Evolutionary conservation across 768 basidiomycete genomes (phyloP).

Genomic region (Russula brevipes): DNA sequence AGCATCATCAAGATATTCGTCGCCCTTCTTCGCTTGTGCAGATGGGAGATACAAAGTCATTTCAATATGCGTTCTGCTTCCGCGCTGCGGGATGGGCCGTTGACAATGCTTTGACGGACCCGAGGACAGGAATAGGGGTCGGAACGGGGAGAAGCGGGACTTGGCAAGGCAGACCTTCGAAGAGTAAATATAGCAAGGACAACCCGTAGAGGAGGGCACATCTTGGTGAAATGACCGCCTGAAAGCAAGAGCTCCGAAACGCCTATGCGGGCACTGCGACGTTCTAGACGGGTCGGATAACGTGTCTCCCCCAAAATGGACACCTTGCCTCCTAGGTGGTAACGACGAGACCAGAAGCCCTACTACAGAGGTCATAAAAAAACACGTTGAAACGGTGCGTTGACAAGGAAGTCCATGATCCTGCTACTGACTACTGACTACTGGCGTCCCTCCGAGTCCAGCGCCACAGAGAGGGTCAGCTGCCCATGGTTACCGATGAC

Average conservation of each 20-base stretch:
- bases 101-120: background rate
- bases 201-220: background rate
- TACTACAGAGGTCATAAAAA: background rate
- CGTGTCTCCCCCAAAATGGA: background rate
- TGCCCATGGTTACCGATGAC: too few relatives aligned
- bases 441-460: background rate
- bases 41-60: constrained; percentile 13
- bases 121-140: background rate
- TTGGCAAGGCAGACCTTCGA: background rate
- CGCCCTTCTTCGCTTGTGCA: constrained; percentile 8
- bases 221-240: background rate
- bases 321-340: background rate
- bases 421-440: background rate
- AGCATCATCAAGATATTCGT: constrained; percentile 13
- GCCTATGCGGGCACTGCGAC: background rate
- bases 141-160: background rate
- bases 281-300: background rate
- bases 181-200: background rate
- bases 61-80: background rate
- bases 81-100: background rate
- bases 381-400: background rate
- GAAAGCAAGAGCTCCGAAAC: background rate
- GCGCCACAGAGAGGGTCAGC: background rate
- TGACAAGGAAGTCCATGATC: too few relatives aligned
- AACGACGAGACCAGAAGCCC: background rate